Evolutionary conservation across 441 rosid genomes (phyloP).

Genomic region (Pelargonium fulgidum): DNA sequence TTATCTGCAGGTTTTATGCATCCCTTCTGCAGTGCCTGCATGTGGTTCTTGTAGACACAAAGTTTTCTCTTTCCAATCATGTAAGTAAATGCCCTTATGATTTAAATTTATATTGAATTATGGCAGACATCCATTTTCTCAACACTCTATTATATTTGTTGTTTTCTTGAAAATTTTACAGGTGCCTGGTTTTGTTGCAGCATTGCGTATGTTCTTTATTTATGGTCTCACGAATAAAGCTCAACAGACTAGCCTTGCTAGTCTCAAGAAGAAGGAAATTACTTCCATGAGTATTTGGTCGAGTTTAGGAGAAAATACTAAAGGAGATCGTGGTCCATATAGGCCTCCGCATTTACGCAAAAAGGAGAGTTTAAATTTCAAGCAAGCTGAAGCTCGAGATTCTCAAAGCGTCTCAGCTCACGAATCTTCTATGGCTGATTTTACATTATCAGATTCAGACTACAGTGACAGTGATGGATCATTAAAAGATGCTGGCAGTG

Average conservation of each 20-base stretch:
- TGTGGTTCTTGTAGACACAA: conserved; percentile 54
- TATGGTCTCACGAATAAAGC: conserved; percentile 55
- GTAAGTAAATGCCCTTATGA: conserved; percentile 36
- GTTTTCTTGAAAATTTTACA: conserved; percentile 25
- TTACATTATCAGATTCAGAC: conserved; percentile 76
- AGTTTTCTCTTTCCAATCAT: conserved; percentile 67
- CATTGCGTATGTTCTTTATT: conserved; percentile 59
- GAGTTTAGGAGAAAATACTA: conserved; percentile 33
- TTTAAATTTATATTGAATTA: conserved; percentile 8
- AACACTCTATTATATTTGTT: conserved; percentile 7
- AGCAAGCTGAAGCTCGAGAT: conserved; percentile 37
- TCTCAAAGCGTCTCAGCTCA: conserved; percentile 34
- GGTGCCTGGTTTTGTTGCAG: conserved; percentile 76
- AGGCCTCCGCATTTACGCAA: conserved; percentile 92
- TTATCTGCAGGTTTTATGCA: conserved; percentile 58
- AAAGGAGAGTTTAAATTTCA: conserved; percentile 37
- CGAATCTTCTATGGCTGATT: conserved; percentile 41
- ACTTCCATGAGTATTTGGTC: conserved; percentile 28
- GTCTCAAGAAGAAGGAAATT: conserved; percentile 39
- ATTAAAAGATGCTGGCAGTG: conserved; percentile 36
- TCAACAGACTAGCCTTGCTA: conserved; percentile 26
- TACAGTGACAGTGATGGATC: conserved; percentile 79
- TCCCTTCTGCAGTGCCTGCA: conserved; percentile 77
- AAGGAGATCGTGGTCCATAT: conserved; percentile 44
- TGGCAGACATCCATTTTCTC: background rate